Conservation (phyloP, 2,329 filamentous ascomycete species). For the Lachnellula hyalina region DNA sequence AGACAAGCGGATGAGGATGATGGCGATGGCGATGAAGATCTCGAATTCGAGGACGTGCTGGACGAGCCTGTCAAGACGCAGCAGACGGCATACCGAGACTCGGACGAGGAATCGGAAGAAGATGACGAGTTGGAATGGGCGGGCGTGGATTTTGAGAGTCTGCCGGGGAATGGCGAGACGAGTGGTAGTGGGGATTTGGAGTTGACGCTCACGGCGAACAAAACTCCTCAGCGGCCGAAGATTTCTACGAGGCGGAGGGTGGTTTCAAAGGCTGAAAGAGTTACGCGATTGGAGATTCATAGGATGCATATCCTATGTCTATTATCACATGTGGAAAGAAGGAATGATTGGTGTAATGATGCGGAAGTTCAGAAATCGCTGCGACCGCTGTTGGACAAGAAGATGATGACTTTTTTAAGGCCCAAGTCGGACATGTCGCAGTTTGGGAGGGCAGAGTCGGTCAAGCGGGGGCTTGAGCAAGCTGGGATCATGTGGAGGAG, state of each 20-base stretch:
- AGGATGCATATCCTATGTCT: conserved; percentile 82
- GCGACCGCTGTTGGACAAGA: conserved; percentile 58
- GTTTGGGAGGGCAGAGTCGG: conserved; percentile 68
- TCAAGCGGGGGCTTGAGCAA: conserved; percentile 73
- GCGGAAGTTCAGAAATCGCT: conserved; percentile 60
- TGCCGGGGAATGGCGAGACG: conserved; percentile 24
- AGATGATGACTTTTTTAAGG: conserved; percentile 61
- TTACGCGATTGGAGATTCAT: conserved; percentile 67
- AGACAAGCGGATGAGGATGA: conserved; percentile 12
- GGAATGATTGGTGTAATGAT: conserved; percentile 90
- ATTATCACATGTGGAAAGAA: conserved; percentile 66
- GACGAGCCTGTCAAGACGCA: conserved; percentile 17
- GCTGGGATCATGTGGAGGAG: conserved; percentile 61
- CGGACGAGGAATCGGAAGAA: conserved; percentile 48
- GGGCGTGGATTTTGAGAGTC: conserved; percentile 44
- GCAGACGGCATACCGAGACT: conserved; percentile 40
- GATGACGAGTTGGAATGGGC: conserved; percentile 59
- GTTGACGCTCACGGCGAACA: conserved; percentile 29
- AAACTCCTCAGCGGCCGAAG: conserved; percentile 10
- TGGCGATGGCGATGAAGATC: conserved; percentile 25
- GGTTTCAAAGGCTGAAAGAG: conserved; percentile 49
- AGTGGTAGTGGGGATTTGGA: conserved; percentile 24
- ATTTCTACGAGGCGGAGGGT: conserved; percentile 37
- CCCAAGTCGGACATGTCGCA: conserved; percentile 64
- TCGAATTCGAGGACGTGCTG: conserved; percentile 31